phyloP scores from a whole-genome alignment of 2,329 filamentous ascomycete genomes.

The Aspergillus uvarum region DNA sequence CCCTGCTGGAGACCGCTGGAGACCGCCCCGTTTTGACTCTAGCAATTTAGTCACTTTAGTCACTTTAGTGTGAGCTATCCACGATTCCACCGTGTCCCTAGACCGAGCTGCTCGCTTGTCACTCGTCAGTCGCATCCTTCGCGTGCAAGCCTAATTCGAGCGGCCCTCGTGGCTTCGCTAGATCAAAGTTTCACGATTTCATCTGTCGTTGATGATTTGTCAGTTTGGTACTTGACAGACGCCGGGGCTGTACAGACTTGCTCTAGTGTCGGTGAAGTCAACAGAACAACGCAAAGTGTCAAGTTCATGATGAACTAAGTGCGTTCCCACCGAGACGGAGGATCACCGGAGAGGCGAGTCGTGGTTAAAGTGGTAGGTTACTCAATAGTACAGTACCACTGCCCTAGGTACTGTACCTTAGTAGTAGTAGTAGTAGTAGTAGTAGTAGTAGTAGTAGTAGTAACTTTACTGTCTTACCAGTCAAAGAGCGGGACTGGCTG shows the following conservation, averaged over 20 bases:
- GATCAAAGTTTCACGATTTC: constrained; percentile 5
- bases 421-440: no score
- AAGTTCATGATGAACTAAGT: background rate
- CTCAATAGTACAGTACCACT: no score
- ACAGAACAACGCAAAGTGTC: background rate
- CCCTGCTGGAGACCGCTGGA: background rate
- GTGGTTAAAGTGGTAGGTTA: no score
- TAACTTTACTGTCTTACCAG: no score
- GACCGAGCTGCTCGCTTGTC: constrained; percentile 12
- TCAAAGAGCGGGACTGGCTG: no score
- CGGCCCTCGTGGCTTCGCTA: constrained; percentile 14
- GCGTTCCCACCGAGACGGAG: background rate
- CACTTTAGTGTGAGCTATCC: background rate
- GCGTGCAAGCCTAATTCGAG: constrained; percentile 9
- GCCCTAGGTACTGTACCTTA: no score
- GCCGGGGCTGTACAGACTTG: background rate
- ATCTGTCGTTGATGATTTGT: constrained; percentile 13
- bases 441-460: no score
- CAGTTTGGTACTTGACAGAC: constrained; percentile 6
- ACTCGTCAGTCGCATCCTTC: background rate
- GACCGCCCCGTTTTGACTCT: background rate
- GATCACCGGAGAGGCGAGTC: background rate
- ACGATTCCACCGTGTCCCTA: background rate
- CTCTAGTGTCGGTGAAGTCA: background rate
- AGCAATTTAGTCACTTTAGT: background rate